phyloP scores from a whole-genome alignment of 73 alveolate genomes.

The Paramecium octaurelia region DNA sequence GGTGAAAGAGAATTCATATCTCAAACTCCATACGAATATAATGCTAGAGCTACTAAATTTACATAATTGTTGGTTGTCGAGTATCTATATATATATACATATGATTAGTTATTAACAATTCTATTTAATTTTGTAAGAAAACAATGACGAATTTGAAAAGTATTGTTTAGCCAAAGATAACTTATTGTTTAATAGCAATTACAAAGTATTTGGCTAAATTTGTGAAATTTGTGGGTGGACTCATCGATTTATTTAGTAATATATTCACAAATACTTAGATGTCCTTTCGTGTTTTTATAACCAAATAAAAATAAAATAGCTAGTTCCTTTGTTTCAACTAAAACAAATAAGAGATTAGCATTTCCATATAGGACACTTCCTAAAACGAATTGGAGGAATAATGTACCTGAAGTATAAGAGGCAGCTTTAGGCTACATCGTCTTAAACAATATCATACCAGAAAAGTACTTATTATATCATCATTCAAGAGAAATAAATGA shows the following conservation, averaged over 20 bases:
- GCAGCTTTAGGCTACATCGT: conserved; percentile 41
- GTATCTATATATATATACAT: neutral
- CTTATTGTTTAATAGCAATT: neutral
- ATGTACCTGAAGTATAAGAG: neutral
- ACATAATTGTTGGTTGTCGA: neutral
- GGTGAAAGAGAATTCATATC: conserved; percentile 48
- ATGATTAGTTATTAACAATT: neutral
- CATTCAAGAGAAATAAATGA: conserved; percentile 1
- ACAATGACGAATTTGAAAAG: neutral
- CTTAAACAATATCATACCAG: neutral
- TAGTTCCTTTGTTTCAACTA: neutral
- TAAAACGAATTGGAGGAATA: neutral
- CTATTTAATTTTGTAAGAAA: neutral
- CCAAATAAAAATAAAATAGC: conserved; percentile 45
- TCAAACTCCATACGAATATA: conserved; percentile 9
- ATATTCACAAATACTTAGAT: neutral
- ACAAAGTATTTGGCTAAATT: conserved; percentile 9
- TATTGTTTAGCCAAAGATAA: conserved; percentile 13
- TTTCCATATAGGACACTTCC: neutral
- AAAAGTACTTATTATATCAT: neutral
- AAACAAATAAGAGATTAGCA: neutral
- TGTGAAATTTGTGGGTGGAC: conserved; percentile 51
- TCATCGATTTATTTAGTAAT: conserved; percentile 12
- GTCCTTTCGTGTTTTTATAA: conserved; percentile 38
- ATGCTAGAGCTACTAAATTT: conserved; percentile 43